Base-by-base conservation (phyloP, 2,329 filamentous ascomycete genomes). In the Phoma sp. region DNA sequence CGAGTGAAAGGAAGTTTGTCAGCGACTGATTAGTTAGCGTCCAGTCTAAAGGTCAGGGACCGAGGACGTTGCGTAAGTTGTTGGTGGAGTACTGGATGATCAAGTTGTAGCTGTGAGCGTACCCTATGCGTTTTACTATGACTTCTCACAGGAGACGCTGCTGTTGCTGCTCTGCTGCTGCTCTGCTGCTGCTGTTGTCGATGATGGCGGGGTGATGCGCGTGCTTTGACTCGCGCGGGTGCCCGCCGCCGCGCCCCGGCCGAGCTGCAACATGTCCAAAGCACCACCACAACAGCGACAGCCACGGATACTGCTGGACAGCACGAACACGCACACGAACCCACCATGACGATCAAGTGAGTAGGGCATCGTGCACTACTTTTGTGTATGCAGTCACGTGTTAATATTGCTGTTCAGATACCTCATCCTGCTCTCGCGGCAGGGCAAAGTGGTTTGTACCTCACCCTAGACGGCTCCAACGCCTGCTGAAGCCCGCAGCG, bases 361-460 rank as follows among this genome's bases (percentile, higher is more conserved):
- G 77, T 62, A 33, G n/a, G 27, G 15, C n/a, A 13, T 15, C 31
- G 15, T 45, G 33, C 19, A 17, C 22, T 21, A 63, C 25, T 15
- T 4, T 19, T 12, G 4, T 4, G 12, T 6, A 6, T 19, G 40
- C 3, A 6, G 22, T 12, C 22, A 65, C 25, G 27, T 37, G 37
- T 63, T 69, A 35, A 68, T 24, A 17, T 12, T 9, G 8, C 0
- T 15, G 43, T 1, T 0, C 71, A 98, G 95, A 82, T 99, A 99
- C 77, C 83, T 99, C 69, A 98, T 99, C 77, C 87, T 99, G 77
- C 88, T 99, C 68, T 98, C 94, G 63, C 88, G 95, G 72, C 95
- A 99, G 84, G 95, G 95, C 82, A 99, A 99, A 89, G 95, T 99
- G 81, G 94, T 99, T 84, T 71, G 92, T 72, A 63, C 60, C 79